Base-by-base conservation (phyloP, 2,329 filamentous ascomycete species). In the Aaosphaeria pasadenensis region DNA sequence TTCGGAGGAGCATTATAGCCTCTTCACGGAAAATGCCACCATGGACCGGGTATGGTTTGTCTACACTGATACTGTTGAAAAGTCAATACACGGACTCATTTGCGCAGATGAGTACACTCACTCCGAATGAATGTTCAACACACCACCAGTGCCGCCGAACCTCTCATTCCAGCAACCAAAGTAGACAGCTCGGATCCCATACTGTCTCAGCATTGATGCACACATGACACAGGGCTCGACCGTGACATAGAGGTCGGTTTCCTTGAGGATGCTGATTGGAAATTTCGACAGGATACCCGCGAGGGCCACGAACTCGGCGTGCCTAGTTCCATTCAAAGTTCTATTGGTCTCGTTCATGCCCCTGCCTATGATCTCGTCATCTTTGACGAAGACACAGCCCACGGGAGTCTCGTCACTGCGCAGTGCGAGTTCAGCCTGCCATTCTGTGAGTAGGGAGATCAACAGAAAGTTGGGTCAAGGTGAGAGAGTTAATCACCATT, bases 151-250 rank as follows among this genome's bases (percentile, higher is more conserved):
- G 31, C 95, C 94, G 6, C 94, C 94, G 74, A 99, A 99, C 49
- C 95, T 89, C 74, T 99, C 94, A 69, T 99, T 99, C 60, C 88
- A 84, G 50, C 91, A 95, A 4, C 94, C 95, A 70, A 94, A 99
- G 71, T 92, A 97, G 31, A 99, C 94, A 57, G 87, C 87, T 53
- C 87, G 83, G 70, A 99, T 91, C 11, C 85, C 83, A 55, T 95
- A 86, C 71, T 99, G 95, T 44, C 91, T 84, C 44, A 99, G 80
- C 45, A 95, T 84, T 5, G 91, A 95, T 9, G 94, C 94, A 67
- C 94, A 99, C 94, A 99, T 99, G 74, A 99, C 90, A 70, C 94
- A 99, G 4, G 94, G 94, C 73, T 99, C 95, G 46, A 99, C 92
- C 0, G 94, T 99, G 43, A 99, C 94, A 71, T 99, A 99, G 44